phyloP scores from a whole-genome alignment of 352 stramenopile species.

The Phytophthora uliginosa region DNA sequence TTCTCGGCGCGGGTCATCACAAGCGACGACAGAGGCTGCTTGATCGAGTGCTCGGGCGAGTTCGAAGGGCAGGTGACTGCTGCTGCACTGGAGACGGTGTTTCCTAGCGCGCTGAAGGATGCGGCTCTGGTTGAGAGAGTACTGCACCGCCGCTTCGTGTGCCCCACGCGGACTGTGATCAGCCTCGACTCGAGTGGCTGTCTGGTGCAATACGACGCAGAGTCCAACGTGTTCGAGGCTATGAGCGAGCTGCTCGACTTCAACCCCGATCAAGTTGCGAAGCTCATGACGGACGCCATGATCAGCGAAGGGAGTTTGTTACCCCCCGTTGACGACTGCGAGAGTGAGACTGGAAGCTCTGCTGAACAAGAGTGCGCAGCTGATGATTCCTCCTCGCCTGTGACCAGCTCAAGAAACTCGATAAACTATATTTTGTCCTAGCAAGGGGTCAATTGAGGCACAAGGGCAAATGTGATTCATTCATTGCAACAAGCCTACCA shows the following conservation, averaged over 20 bases:
- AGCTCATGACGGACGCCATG: conserved; percentile 32
- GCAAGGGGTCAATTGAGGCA: background rate
- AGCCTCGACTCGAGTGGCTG: conserved; percentile 32
- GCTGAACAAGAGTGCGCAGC: background rate
- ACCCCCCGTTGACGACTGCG: conserved; percentile 15
- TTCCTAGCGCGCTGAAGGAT: conserved; percentile 32
- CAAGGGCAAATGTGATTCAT: background rate
- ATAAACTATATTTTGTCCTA: conserved; percentile 40
- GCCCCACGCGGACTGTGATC: conserved; percentile 44
- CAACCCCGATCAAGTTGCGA: conserved; percentile 22
- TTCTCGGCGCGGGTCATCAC: conserved; percentile 34
- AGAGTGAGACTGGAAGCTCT: background rate
- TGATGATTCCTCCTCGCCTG: background rate
- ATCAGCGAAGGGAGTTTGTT: conserved; percentile 45
- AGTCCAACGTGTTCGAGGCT: conserved; percentile 49
- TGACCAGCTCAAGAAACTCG: conserved; percentile 8
- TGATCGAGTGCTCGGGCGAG: conserved; percentile 40
- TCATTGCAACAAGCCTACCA: background rate
- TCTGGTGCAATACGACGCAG: conserved; percentile 45
- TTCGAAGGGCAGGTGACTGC: conserved; percentile 37
- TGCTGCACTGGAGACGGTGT: conserved; percentile 33
- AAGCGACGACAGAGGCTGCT: conserved; percentile 29
- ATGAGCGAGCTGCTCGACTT: conserved; percentile 34
- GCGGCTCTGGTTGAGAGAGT: conserved; percentile 18
- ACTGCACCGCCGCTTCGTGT: conserved; percentile 31